Base-by-base conservation (phyloP, 2,329 filamentous ascomycete species). In the Pseudogymnoascus sp. region DNA sequence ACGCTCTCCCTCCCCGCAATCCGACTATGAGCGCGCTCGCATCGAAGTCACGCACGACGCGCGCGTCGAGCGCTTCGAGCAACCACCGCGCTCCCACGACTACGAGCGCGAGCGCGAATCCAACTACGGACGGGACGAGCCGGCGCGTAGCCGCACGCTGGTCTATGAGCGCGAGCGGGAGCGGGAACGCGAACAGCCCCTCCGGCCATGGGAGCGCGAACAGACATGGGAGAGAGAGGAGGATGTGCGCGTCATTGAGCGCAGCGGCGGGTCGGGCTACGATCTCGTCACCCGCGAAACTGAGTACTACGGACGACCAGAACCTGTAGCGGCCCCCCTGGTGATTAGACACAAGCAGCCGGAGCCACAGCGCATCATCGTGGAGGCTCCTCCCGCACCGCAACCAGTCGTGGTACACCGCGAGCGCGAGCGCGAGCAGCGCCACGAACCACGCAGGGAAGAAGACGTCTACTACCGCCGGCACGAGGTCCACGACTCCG, bases 311-410 rank as follows among this genome's bases (percentile, higher is more conserved):
- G 76, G 80, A 50, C 80, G 80, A 2, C 76, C 78, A 26, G 77
- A 82, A 22, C 80, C 81, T 11, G 74, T 78, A 8, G 78, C 78
- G 3, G 71, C 78, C 2, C 83, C 83, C 4, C 79, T 86, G 65
- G 77, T 86, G 62, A 84, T 86, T 66, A 82, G 83, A 61, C 81
- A 83, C 68, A 78, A 79, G 60, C 78, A 79, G 1, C 77, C 79
- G 2, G 82, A 86, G 70, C 78, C 79, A 2, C 81, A 82, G 70
- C 85, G 86, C 68, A 83, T 86, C 66, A 79, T 86, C 7, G 81
- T 86, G 65, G 83, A 86, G 68, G 82, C 83, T 0, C 78, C 82
- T 2, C 67, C 78, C 0, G 81, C 83, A 1, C 72, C 82, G 2
- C 56, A 60, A 31, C 75, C 82, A 43, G 76, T 85, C 59, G 67